A percentile compares a stretch with the other conserved stretches of the same genome.
These are phyloP conservation scores for Lentinula aciculospora DNA, from an alignment of 768 basidiomycete genomes.

Conservation along the genomic window DNA sequence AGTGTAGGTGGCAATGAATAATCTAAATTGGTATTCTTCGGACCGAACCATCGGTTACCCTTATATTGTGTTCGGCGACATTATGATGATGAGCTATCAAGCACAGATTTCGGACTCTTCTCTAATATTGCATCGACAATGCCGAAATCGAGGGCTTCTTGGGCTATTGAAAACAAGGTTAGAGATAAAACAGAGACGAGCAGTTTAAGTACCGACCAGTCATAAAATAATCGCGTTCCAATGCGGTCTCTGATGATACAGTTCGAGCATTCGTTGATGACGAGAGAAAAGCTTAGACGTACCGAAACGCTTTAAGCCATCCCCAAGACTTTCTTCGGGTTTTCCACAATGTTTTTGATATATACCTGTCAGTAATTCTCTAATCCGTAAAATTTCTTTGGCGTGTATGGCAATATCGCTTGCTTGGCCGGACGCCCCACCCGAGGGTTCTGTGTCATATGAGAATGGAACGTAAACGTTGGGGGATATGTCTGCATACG, in stretches of 20 bases:
- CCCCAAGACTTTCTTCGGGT: slow-evolving; percentile 55
- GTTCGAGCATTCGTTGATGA: slow-evolving; percentile 9
- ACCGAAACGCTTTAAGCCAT: slow-evolving; percentile 78
- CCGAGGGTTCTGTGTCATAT: slow-evolving; percentile 75
- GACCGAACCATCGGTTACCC: not conserved
- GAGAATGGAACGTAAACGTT: slow-evolving; percentile 11
- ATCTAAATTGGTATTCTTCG: not conserved
- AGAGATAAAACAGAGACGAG: slow-evolving; percentile 15
- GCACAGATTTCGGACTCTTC: slow-evolving; percentile 57
- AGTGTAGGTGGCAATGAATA: not conserved
- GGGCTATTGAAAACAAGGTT: slow-evolving; percentile 44
- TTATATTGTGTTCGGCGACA: not conserved
- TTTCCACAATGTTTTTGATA: slow-evolving; percentile 83
- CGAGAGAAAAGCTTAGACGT: slow-evolving; percentile 18
- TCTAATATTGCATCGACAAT: slow-evolving; percentile 91
- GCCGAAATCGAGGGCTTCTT: slow-evolving; percentile 86
- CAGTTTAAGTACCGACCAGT: slow-evolving; percentile 46
- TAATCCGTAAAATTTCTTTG: slow-evolving; percentile 88
- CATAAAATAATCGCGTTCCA: slow-evolving; percentile 97
- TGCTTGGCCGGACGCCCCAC: slow-evolving; percentile 93
- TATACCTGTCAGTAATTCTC: slow-evolving; percentile 78
- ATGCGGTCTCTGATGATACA: slow-evolving; percentile 59
- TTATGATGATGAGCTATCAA: slow-evolving; percentile 10
- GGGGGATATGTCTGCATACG: slow-evolving; percentile 45
- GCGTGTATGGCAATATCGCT: slow-evolving; percentile 98